Conservation (phyloP, 768 basidiomycete species). For the Boletus rubescentipes region DNA sequence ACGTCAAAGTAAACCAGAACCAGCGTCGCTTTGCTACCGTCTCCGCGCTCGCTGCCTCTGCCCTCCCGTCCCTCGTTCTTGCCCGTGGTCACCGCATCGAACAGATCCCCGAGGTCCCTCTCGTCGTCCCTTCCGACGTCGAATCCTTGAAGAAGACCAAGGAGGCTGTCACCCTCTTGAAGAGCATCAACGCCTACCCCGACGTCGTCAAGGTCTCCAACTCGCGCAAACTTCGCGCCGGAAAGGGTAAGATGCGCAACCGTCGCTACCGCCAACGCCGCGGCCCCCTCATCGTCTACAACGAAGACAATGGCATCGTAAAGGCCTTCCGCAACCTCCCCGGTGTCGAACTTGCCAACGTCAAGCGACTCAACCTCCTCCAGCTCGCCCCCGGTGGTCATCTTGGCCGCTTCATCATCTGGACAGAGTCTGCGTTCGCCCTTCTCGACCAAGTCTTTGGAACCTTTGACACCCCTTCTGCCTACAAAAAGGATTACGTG, state of each 20-base stretch:
- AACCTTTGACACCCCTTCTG: conserved; percentile 85
- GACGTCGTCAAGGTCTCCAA: conserved; percentile 98
- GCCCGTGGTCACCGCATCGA: conserved; percentile 99
- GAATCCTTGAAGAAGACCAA: conserved; percentile 96
- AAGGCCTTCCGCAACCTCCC: conserved; percentile 99
- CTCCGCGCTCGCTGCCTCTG: conserved; percentile 96
- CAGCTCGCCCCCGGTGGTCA: conserved; percentile 99
- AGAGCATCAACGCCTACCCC: conserved; percentile 82
- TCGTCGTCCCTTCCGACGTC: conserved; percentile 75
- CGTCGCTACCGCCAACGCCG: conserved; percentile 96
- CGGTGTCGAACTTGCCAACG: conserved; percentile 96
- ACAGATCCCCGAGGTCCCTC: conserved; percentile 93
- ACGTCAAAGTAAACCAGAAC: conserved; percentile 99
- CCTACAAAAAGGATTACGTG: conserved; percentile 89
- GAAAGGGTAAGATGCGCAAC: conserved; percentile 97
- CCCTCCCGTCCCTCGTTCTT: conserved; percentile 93
- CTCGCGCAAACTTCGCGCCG: conserved; percentile 94
- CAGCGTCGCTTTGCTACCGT: conserved; percentile 97
- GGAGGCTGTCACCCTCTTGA: conserved; percentile 92
- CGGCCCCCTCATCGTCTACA: conserved; percentile 96
- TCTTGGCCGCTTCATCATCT: conserved; percentile 98
- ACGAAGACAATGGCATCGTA: conserved; percentile 95
- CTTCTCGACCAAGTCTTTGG: conserved; percentile 95
- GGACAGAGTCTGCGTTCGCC: conserved; percentile 93
- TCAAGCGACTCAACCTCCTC: conserved; percentile 92